These are phyloP conservation scores for Alternaria ventricosa DNA, from an alignment of 2,329 filamentous ascomycete species.

Conservation along the genomic window DNA sequence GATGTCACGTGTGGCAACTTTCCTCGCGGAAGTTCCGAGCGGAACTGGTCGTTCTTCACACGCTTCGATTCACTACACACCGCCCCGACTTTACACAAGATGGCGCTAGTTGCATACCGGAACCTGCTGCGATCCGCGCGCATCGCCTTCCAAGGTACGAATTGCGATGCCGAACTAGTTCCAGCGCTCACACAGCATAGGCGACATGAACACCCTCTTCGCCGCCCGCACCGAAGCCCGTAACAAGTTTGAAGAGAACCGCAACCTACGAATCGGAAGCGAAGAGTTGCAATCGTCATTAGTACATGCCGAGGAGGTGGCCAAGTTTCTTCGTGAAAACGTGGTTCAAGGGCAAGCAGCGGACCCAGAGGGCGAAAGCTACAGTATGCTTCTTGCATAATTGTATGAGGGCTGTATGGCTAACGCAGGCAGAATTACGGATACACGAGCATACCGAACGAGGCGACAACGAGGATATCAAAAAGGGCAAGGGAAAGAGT, in stretches of 20 bases:
- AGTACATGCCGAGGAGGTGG: conserved; percentile 81
- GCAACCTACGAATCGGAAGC: conserved; percentile 63
- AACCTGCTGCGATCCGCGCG: conserved; percentile 79
- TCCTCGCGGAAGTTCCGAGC: conserved; percentile 25
- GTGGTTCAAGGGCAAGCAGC: conserved; percentile 79
- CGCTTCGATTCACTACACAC: background rate
- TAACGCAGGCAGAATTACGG: conserved; percentile 67
- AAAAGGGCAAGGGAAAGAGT: conserved; percentile 60
- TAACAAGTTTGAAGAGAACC: conserved; percentile 73
- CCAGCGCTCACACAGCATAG: conserved; percentile 53
- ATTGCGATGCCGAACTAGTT: too few species aligned
- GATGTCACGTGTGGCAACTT: conserved; percentile 28
- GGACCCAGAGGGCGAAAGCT: conserved; percentile 56
- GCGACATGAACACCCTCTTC: conserved; percentile 70
- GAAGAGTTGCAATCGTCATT: conserved; percentile 70
- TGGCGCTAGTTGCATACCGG: conserved; percentile 81
- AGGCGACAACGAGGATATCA: conserved; percentile 91
- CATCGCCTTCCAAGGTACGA: conserved; percentile 80
- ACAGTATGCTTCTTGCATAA: conserved; percentile 60
- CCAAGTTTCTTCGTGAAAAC: conserved; percentile 79
- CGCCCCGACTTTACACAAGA: conserved; percentile 33
- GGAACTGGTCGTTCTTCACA: background rate
- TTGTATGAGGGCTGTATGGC: background rate
- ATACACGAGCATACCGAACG: conserved; percentile 93
- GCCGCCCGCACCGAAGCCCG: conserved; percentile 78